Base-by-base conservation (phyloP, 225 moss, liverwort and hornwort genomes). In the Climacium dendroides region DNA sequence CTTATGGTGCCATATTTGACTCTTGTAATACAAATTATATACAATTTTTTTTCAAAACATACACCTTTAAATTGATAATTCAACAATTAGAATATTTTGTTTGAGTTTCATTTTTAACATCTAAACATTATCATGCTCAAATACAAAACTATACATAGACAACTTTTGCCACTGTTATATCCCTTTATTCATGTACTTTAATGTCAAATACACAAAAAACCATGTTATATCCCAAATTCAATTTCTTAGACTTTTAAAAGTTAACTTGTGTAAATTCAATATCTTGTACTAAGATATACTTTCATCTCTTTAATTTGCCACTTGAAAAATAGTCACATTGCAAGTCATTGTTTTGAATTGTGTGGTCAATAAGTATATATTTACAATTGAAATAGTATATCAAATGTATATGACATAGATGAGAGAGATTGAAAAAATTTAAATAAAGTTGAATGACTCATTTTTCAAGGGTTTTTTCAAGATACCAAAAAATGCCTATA, bases 401-500 rank as follows among this genome's bases (percentile, higher is more conserved):
- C 22, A 75, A 34, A 13, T 14, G 14, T 53, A 35, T 23, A 13
- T 15, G 15, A 23, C 3, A 15, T 76, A 35, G 23, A 53, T 53
- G 5, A 76, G 3, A 74, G 14, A 45, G 3, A 17, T 29, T 47
- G 45, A 14, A 53, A 13, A 13, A 53, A 9, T 76, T 20, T 14
- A 3, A 75, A 6, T 35, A 3, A 24, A 10, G 9, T 24, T 76
- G 35, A 54, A 76, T 6, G 9, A 54, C 22, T 43, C 28, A 1
- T 23, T 35, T 3, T 75, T 35, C 6, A 15, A 54, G 2, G 4
- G 0, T 5, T 15, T 15, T 24, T 2, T 15, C 20, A 76, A 35
- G 7, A n/a, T n/a, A 24, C 1, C 20, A 0, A 13, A n/a, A 54
- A 54, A 54, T 5, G 2, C 0, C 52, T 1, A 34, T 35, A 1